phyloP scores from a whole-genome alignment of 2,329 filamentous ascomycete species.

The Mycosphaerella arachidis region DNA sequence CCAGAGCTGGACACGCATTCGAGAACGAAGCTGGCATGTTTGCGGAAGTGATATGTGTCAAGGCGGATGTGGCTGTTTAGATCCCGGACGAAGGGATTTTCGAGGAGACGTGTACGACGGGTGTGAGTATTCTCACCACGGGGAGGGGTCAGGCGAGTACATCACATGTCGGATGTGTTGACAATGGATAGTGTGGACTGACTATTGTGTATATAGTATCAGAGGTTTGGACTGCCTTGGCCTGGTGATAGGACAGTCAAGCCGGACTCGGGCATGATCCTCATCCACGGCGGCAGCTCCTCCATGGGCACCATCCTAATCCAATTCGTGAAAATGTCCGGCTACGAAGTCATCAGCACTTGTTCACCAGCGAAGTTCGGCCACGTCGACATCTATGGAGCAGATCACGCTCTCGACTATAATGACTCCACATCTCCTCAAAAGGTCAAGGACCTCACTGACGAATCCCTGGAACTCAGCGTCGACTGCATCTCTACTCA shows the following conservation, averaged over 20 bases:
- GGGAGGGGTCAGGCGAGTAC: conserved; percentile 16
- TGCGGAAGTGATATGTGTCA: conserved; percentile 4
- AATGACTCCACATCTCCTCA: conserved; percentile 23
- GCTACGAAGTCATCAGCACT: conserved; percentile 38
- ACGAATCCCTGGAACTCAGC: background rate
- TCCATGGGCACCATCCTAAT: conserved; percentile 47
- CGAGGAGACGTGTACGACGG: conserved; percentile 20
- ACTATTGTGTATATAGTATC: background rate
- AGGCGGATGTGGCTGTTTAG: conserved; percentile 9
- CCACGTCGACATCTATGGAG: conserved; percentile 41
- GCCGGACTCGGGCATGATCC: conserved; percentile 7
- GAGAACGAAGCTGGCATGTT: conserved; percentile 19
- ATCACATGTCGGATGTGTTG: background rate
- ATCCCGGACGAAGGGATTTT: conserved; percentile 20
- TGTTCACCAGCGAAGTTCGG: conserved; percentile 45
- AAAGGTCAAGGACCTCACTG: background rate
- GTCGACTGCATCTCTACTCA: conserved; percentile 2
- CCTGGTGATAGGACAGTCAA: background rate
- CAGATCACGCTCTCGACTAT: conserved; percentile 47
- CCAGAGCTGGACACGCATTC: conserved; percentile 15
- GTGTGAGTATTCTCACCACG: conserved; percentile 16
- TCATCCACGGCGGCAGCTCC: conserved; percentile 37
- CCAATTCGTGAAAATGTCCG: conserved; percentile 43
- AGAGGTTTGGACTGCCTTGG: conserved; percentile 4
- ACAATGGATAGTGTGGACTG: background rate